A percentile compares a stretch with the other conserved stretches of the same genome.
Conservation (phyloP, 2,329 filamentous ascomycete genomes). For the Penicillium psychrosexuale region DNA sequence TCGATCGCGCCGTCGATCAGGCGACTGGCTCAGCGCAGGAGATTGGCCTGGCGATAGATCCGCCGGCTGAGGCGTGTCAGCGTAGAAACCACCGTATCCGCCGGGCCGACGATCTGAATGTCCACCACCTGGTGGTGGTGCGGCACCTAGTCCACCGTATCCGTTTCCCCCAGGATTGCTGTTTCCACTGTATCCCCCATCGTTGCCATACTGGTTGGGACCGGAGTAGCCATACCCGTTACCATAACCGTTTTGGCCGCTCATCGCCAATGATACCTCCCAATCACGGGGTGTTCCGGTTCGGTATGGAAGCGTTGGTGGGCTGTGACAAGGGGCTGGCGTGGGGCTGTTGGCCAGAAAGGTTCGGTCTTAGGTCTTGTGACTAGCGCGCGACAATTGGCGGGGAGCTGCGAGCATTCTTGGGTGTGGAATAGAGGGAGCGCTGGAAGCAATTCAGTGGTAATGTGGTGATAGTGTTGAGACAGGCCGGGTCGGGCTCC, state of each 20-base stretch:
- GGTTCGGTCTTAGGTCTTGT: constrained; percentile 14
- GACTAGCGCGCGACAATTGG: constrained; percentile 18
- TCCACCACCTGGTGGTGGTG: constrained; percentile 18
- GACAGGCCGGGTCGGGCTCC: constrained; percentile 16
- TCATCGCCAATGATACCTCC: constrained; percentile 30
- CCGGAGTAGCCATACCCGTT: constrained; percentile 41
- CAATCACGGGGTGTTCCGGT: constrained; percentile 6
- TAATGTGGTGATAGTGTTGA: constrained; percentile 6
- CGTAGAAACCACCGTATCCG: constrained; percentile 46
- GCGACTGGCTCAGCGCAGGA: constrained; percentile 28
- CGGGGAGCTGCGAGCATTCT: constrained; percentile 27
- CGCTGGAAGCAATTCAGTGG: neutral
- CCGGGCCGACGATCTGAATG: constrained; percentile 40
- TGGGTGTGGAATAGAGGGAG: neutral
- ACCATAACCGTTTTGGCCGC: constrained; percentile 34
- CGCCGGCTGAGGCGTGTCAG: constrained; percentile 30
- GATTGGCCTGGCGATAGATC: constrained; percentile 28
- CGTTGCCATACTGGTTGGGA: constrained; percentile 31
- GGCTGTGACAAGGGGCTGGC: constrained; percentile 16
- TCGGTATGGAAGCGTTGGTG: constrained; percentile 9
- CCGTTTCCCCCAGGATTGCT: constrained; percentile 34
- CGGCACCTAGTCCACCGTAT: constrained; percentile 26
- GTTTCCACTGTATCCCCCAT: constrained; percentile 33
- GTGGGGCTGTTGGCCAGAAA: constrained; percentile 10
- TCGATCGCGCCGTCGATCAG: constrained; percentile 34